These are phyloP conservation scores for Taxawa tesnikishii DNA, from an alignment of 2,329 filamentous ascomycete species.

Conservation along the genomic window DNA sequence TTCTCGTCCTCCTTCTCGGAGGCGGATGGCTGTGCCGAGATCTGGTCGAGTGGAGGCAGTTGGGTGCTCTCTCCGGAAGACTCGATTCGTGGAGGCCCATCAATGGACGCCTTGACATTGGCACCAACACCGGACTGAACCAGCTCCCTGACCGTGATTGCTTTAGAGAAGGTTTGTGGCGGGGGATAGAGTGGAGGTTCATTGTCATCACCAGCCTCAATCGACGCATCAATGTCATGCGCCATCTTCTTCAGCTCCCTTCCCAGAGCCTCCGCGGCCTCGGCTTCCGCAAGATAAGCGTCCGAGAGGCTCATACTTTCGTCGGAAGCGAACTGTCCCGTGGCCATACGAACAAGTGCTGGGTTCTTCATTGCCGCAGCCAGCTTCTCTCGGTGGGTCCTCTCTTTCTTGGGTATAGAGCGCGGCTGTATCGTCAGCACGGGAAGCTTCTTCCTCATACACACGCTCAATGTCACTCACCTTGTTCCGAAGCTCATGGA, in stretches of 20 bases:
- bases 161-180: background rate
- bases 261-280: background rate
- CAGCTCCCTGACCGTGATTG: too few species aligned
- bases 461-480: too few species aligned
- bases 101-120: background rate
- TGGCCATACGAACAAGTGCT: background rate
- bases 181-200: background rate
- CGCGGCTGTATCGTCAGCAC: too few species aligned
- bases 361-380: background rate
- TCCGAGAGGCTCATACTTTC: background rate
- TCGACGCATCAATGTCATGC: background rate
- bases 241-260: background rate
- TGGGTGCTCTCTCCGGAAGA: conserved; percentile 1
- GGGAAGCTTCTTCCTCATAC: too few species aligned
- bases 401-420: background rate
- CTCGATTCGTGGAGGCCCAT: too few species aligned
- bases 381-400: background rate
- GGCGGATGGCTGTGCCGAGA: background rate
- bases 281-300: background rate
- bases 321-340: background rate
- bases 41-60: background rate
- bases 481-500: too few species aligned
- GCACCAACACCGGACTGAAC: background rate
- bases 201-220: background rate
- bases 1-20: background rate